phyloP scores from a whole-genome alignment of 768 basidiomycete species.

The Auricularia heimuer region DNA sequence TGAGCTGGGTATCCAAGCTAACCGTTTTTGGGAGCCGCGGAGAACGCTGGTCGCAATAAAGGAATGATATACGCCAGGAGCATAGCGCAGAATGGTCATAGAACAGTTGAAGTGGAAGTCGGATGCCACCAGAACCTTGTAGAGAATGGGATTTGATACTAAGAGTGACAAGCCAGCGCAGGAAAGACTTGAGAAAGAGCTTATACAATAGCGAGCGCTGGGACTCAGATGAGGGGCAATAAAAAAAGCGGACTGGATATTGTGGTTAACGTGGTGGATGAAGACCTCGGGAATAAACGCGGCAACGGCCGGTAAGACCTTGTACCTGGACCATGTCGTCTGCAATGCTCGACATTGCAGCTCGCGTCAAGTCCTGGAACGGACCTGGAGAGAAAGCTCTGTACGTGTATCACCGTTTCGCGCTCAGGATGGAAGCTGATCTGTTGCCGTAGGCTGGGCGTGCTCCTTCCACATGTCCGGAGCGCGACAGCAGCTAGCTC shows the following conservation, averaged over 20 bases:
- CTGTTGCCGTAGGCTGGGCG: neutral
- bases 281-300: neutral
- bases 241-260: neutral
- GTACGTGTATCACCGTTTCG: neutral
- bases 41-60: too few species aligned
- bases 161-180: too few species aligned
- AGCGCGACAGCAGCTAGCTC: conserved; percentile 2
- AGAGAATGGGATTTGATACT: too few species aligned
- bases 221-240: too few species aligned
- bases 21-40: too few species aligned
- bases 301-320: neutral
- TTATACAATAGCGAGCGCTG: too few species aligned
- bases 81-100: too few species aligned
- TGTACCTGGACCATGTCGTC: neutral
- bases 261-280: neutral
- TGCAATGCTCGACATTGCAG: neutral
- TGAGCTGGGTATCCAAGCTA: too few species aligned
- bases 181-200: too few species aligned
- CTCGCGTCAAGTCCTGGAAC: neutral
- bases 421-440: neutral
- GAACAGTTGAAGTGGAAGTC: too few species aligned
- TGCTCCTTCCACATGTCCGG: conserved; percentile 7
- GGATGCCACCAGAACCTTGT: too few species aligned
- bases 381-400: neutral
- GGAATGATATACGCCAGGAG: too few species aligned